Percentiles rank a stretch among this genome's conserved stretches.
Evolutionary conservation across 306 rosid genomes (phyloP).

Genomic region (Parietaria judaica): DNA sequence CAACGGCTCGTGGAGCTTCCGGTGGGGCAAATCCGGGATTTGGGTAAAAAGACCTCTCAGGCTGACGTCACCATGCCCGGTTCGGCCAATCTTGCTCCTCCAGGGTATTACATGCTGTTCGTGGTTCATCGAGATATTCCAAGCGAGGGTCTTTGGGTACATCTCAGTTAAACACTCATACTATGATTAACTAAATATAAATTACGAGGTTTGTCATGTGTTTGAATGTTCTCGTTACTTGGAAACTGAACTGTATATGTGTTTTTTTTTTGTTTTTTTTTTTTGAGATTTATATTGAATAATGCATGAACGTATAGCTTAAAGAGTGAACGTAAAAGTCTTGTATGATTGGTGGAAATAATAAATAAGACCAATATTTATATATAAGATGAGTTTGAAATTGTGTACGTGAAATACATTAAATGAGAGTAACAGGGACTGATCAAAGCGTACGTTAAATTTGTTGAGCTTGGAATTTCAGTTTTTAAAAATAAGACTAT

Average conservation of each 20-base stretch:
- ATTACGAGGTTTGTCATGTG: background rate
- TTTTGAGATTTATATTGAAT: background rate
- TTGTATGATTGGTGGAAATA: no score
- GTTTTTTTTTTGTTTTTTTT: background rate
- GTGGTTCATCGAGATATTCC: conserved; percentile 62
- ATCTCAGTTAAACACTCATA: background rate
- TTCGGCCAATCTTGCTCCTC: conserved; percentile 48
- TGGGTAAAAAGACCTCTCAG: conserved; percentile 24
- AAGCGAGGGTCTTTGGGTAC: conserved; percentile 59
- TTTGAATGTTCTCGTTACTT: background rate
- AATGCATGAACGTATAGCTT: background rate
- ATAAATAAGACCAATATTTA: no score
- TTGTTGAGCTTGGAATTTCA: no score
- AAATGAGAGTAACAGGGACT: no score
- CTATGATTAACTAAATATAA: no score
- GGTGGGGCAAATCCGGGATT: conserved; percentile 9
- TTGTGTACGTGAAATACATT: no score
- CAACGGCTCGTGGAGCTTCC: conserved; percentile 47
- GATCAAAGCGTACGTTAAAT: no score
- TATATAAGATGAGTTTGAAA: no score
- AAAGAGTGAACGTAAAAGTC: no score
- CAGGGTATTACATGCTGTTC: conserved; percentile 57
- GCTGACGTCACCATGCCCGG: conserved; percentile 34
- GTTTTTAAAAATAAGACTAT: no score
- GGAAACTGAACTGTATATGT: background rate